Base-by-base conservation (phyloP, 331 rosid species). In the Quercus lobata region DNA sequence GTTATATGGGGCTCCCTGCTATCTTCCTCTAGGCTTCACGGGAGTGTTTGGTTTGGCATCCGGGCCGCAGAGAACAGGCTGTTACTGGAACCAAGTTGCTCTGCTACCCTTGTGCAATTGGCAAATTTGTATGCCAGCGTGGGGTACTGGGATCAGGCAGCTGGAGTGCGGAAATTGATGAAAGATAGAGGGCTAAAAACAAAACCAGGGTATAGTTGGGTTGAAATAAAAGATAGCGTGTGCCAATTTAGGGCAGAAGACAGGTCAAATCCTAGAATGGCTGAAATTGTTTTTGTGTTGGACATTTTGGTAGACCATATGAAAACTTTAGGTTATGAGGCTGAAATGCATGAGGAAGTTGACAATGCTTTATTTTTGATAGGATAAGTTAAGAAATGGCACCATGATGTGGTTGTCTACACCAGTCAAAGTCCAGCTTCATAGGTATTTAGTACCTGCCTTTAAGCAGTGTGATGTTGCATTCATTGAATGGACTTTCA, bases 1-100 rank as follows among this genome's bases (percentile, higher is more conserved):
- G 84, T 92, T 17, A 84, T 91, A 32, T 92, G 97, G 94, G 98
- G 97, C 57, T 89, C 98, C 2, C 87, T 92, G 61, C 92, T 92
- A 18, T 88, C 93, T 32, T 90, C 97, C 68, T 86, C 93, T 57
- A 87, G 92, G 85, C 83, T 88, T 81, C 89, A 92, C 71, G 90
- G 97, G 82, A 83, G 79, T 46, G 87, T 92, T 52, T 83, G 89
- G 93, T 76, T 92, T 61, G 94, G 94, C 81, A 84, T 94, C 53
- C 74, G 82, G 84, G 97, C 98, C 30, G 95, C 94, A 7, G 91
- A 92, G 83, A 84, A 87, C 54, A 88, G 93, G 90, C 80, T 92
- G 69, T 78, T 75, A n/a, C 81, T 90, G 79, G 91, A 91, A 83
- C 95, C 92, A 3, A 76, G 84, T 34, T 94, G 96, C 78, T 78